phyloP scores from a whole-genome alignment of 441 rosid genomes.

The Syzygium malaccense region DNA sequence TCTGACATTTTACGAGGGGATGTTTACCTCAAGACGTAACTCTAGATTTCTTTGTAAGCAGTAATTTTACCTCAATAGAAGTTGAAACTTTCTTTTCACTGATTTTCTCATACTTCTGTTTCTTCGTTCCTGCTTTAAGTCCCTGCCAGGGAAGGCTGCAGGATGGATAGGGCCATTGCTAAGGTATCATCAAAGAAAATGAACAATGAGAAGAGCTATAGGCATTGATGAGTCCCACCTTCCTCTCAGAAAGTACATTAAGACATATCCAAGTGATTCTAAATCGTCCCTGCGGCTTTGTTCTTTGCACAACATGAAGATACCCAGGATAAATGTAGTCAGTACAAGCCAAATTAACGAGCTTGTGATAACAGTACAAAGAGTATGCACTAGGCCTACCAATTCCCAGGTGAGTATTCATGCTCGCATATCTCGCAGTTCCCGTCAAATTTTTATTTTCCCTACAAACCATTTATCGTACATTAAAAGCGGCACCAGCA shows the following conservation, averaged over 20 bases:
- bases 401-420: slow-evolving; percentile 97
- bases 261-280: slow-evolving; percentile 89
- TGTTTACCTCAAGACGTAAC: neutral
- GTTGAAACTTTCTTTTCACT: slow-evolving; percentile 87
- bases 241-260: slow-evolving; percentile 88
- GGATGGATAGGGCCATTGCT: slow-evolving; percentile 6
- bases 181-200: neutral
- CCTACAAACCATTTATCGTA: slow-evolving; percentile 32
- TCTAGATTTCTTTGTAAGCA: neutral
- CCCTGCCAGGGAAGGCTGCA: slow-evolving; percentile 98
- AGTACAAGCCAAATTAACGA: neutral
- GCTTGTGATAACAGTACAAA: neutral
- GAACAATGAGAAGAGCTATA: neutral
- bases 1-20: neutral
- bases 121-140: slow-evolving; percentile 85
- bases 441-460: slow-evolving; percentile 96
- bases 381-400: slow-evolving; percentile 29
- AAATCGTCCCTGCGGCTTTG: slow-evolving; percentile 96
- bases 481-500: neutral
- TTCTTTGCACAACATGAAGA: slow-evolving; percentile 23
- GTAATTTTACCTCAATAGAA: slow-evolving; percentile 68
- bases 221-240: slow-evolving; percentile 34
- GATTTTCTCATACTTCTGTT: slow-evolving; percentile 88
- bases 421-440: slow-evolving; percentile 99
- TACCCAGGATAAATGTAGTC: slow-evolving; percentile 5